Evolutionary conservation across 1,284 basidiomycete genomes (phyloP).

Genomic region (Tylopilus sp.): DNA sequence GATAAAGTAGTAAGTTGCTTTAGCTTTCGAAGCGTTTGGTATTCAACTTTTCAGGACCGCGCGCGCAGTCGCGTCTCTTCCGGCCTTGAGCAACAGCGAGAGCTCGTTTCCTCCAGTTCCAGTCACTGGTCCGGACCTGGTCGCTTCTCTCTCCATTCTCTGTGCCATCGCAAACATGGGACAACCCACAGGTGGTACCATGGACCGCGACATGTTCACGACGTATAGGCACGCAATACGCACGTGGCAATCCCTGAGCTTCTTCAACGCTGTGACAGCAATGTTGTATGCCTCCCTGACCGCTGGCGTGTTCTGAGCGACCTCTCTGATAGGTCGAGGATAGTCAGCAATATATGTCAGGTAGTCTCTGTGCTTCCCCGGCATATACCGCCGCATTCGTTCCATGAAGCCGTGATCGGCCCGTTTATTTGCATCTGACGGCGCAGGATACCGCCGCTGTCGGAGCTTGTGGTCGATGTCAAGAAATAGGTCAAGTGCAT

Average conservation of each 20-base stretch:
- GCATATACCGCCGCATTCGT: conserved; percentile 78
- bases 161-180: conserved; percentile 54
- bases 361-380: conserved; percentile 69
- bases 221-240: conserved; percentile 83
- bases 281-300: conserved; percentile 73
- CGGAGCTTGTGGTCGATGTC: conserved; percentile 80
- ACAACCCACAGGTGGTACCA: conserved; percentile 43
- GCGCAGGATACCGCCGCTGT: conserved; percentile 61
- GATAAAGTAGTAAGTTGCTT: conserved; percentile 13
- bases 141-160: conserved; percentile 41
- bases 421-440: conserved; percentile 60
- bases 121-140: conserved; percentile 46
- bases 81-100: conserved; percentile 77
- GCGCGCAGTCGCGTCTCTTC: conserved; percentile 80
- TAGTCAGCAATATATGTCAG: conserved; percentile 48
- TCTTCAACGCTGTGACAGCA: conserved; percentile 74
- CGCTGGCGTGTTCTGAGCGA: conserved; percentile 51
- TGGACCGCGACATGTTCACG: conserved; percentile 64
- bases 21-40: not conserved
- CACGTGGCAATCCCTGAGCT: conserved; percentile 83
- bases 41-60: conserved; percentile 42
- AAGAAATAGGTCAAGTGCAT: conserved; percentile 75
- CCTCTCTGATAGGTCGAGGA: conserved; percentile 51
- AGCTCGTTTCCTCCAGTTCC: conserved; percentile 89
- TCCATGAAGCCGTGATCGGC: conserved; percentile 75